Base-by-base conservation (phyloP, 306 rosid species). In the Hylodesmum podocarpum region DNA sequence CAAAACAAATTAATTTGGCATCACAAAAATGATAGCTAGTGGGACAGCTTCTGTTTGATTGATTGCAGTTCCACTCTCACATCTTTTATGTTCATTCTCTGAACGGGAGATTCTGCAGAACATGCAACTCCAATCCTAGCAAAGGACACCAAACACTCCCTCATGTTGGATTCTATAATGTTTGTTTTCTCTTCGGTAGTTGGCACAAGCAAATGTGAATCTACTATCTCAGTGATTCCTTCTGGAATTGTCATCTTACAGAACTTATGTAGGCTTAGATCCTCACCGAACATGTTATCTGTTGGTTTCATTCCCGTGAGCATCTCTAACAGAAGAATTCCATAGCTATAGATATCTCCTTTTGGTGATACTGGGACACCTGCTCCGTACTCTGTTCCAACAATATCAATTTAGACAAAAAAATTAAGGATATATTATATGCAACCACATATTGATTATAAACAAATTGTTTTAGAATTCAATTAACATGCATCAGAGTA, bases 71-170 rank as follows among this genome's bases (percentile, higher is more conserved):
- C 65, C 13, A n/a, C 6, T 9, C 59, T 63, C 16, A 59, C 80
- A 73, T 66, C 55, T 37, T 78, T 59, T 19, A 40, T 73, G 43
- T 3, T 6, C 78, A 78, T 73, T 62, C 74, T 16, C 0, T 61
- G 49, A 29, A 25, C 0, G 0, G 83, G 65, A 0, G 61, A 18
- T 34, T 74, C 70, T 16, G 13, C 75, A 13, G 78, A 83, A 69
- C 83, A 83, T 4, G 81, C 83, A 55, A 83, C 57, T 41, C 86
- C 78, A 31, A 78, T 83, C 53, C 49, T 51, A 40, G 62, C 75
- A 50, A 79, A 68, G 8, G 63, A 39, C 34, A 68, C 55, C 4
- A 73, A 24, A 34, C 65, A 59, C 6, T 78, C 61, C 4, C 6
- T 58, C 4, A 73, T 37, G n/a, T 63, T 28, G 15, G 28, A 25